phyloP scores from a whole-genome alignment of 495 filamentous ascomycete species.

The Choiromyces venosus region DNA sequence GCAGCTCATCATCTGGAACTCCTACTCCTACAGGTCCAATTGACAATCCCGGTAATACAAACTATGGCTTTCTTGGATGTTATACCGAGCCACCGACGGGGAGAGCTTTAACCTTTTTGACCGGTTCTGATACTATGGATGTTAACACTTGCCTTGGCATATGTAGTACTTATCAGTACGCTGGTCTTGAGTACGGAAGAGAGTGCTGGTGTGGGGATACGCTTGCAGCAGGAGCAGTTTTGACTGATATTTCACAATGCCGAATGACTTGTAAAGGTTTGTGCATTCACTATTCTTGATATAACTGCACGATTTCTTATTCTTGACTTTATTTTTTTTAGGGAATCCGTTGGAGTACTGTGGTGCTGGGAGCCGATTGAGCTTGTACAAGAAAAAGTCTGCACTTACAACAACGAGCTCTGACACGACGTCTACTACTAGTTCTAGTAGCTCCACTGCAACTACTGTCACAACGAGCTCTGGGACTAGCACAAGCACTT shows the following conservation, averaged over 20 bases:
- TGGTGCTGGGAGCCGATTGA: constrained; percentile 20
- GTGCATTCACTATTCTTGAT: neutral
- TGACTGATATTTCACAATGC: constrained; percentile 6
- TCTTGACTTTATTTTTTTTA: neutral
- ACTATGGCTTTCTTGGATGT: constrained; percentile 36
- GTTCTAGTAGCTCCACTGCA: neutral
- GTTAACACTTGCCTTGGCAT: constrained; percentile 40
- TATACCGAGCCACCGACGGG: constrained; percentile 42
- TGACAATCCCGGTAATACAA: constrained; percentile 36
- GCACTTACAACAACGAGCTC: neutral
- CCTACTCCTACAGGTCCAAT: constrained; percentile 17
- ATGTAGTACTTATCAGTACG: constrained; percentile 42
- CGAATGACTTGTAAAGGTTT: constrained; percentile 18
- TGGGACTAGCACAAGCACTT: constrained; percentile 9
- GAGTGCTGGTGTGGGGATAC: constrained; percentile 29
- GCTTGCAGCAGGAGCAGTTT: constrained; percentile 5
- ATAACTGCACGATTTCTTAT: neutral
- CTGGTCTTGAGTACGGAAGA: constrained; percentile 41
- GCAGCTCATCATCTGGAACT: neutral
- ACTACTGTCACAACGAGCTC: constrained; percentile 1
- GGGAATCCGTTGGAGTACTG: constrained; percentile 27
- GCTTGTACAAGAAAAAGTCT: constrained; percentile 26
- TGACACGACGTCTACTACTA: neutral
- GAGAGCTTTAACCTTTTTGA: constrained; percentile 38
- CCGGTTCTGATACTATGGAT: constrained; percentile 24